Base-by-base conservation (phyloP, 2,329 filamentous ascomycete species). In the Emergomyces pasteurianus region DNA sequence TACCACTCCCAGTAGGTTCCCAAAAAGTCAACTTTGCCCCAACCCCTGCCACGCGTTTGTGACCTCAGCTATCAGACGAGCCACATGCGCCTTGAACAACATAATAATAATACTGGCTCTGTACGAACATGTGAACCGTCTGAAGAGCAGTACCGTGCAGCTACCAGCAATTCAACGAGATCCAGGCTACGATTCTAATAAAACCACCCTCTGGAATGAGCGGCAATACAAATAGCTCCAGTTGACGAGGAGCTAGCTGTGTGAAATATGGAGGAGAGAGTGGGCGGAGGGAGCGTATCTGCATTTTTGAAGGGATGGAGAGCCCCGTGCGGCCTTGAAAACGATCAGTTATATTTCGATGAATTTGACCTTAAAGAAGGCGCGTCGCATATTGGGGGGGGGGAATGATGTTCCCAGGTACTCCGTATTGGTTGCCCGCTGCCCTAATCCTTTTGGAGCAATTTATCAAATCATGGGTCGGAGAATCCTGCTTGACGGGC, bases 311-410 rank as follows among this genome's bases (percentile, higher is more conserved):
- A 88, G 92, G 71, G 81, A 89, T 66, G 89, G 89, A 0, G 81
- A 86, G 70, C 83, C 88, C n/a, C n/a, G n/a, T 0, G 84, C 84
- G 6, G 79, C 85, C 0, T 86, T 92, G 81, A 91, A 90, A 74
- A n/a, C 78, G 87, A 57, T 81, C 85, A 42, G 88, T 92, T 12
- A 90, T 90, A 87, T 91, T 91, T 70, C 78, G 87, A 18, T 82
- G 87, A 62, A 89, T 89, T 43, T 56, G 54, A 56, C 2, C 23
- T 5, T 14, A 28, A 18, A 40, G 42, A 28, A 23, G 31, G 7
- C 2, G 28, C 14, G 18, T 34, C 23, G 18, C 7, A 16, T 31
- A 2, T n/a, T n/a, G n/a, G n/a, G 10, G 23, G 18, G 6, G n/a
- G 18, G 26, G 47, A 52, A 28, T 5, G 47, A 52, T 26, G 9